Evolutionary conservation across 306 rosid species (phyloP), one percentile per base, ranked within the genome.

Genomic region (Cicer cuneatum): DNA sequence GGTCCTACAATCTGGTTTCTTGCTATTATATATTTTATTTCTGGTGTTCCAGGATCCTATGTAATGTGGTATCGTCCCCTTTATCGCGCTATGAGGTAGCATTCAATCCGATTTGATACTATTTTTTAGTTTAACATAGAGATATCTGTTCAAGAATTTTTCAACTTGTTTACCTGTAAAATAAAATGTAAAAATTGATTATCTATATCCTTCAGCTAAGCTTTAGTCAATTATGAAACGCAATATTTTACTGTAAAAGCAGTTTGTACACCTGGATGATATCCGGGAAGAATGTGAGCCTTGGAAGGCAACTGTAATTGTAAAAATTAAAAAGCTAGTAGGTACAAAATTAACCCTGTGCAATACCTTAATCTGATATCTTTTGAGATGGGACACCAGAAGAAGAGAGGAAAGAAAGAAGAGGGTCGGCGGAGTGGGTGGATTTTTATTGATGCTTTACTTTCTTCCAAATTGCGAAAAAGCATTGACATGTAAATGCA

Each of bases 21-120:
- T 75, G 90, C 96, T 16, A 75, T 90, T 62, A 87, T 94, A 83
- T 87, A 92, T 85, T 84, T 90, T 81, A 80, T 94, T 69, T 72
- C 95, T 4, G 89, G 86, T 38, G 89, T 66, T 81, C 99, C 99
- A 33, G 90, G 92, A 71, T 87, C 87, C 33, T 94, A 86, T 80
- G 90, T 87, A 64, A 15, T 89, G 79, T 94, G 99, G 99, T 92
- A 94, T 81, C 99, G 99, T 63, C 97, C 99, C 39, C 99, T 94
- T 85, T 94, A 92, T 78, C 95, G 93, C 8, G 99, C 99, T 21
- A 87, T 76, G 84, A 94, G 99, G 99, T 94, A 89, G 39, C 69
- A n/a, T 56, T 68, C 66, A 49, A 41, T 69, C 10, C 69, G 54
- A 21, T 79, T 69, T 45, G 33, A 21, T 33, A 71, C 43, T 62